Conservation (phyloP, 2,329 filamentous ascomycete species). For the Penicillium sp. region DNA sequence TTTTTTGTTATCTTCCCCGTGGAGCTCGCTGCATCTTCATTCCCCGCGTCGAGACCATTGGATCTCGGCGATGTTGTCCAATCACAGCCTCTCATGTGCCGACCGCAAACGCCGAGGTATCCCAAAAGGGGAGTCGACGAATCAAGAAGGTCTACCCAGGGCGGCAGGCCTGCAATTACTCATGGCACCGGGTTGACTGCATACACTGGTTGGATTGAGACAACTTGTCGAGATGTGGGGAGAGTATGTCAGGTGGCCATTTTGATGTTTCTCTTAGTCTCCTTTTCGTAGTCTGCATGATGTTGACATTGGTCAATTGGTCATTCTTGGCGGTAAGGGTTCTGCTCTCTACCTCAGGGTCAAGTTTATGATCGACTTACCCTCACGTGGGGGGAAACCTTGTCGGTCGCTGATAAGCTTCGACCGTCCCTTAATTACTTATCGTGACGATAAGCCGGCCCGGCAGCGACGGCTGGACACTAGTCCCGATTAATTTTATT, state of each 20-base stretch:
- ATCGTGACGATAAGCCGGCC: background rate
- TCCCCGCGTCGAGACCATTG: constrained; percentile 20
- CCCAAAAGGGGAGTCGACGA: constrained; percentile 11
- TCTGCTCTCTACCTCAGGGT: background rate
- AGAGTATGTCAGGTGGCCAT: background rate
- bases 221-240: background rate
- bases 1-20: constrained; percentile 13
- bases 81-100: constrained; percentile 7
- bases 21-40: constrained; percentile 15
- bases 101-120: constrained; percentile 15
- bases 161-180: background rate
- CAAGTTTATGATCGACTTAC: no score
- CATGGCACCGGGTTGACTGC: no score
- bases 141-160: constrained; percentile 22
- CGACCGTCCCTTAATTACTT: background rate
- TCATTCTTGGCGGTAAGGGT: background rate
- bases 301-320: background rate
- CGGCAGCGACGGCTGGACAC: no score
- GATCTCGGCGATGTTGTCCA: constrained; percentile 22
- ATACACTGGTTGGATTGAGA: background rate
- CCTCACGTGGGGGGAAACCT: background rate
- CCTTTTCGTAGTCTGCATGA: background rate
- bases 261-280: background rate
- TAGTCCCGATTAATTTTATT: no score
- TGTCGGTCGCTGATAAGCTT: background rate